Percentiles rank a stretch among this genome's conserved stretches.
These are phyloP conservation scores for Phytophthora sansomeana DNA, from an alignment of 352 stramenopile species.

Conservation along the genomic window DNA sequence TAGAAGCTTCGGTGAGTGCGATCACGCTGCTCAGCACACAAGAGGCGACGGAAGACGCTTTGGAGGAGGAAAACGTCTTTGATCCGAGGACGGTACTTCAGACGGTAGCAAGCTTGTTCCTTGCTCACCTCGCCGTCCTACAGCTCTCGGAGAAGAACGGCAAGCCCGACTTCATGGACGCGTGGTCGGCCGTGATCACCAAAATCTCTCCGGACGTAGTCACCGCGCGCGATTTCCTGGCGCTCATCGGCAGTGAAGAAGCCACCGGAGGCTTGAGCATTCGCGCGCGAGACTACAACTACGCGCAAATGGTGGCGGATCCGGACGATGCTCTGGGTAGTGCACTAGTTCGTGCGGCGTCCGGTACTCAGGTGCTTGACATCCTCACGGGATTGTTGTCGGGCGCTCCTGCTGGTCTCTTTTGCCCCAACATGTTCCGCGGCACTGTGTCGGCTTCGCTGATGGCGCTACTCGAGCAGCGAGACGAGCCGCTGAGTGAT, in stretches of 20 bases:
- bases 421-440: constrained; percentile 77
- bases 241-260: constrained; percentile 52
- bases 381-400: constrained; percentile 70
- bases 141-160: constrained; percentile 59
- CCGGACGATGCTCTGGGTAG: constrained; percentile 53
- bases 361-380: constrained; percentile 70
- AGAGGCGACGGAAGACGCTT: constrained; percentile 52
- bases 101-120: constrained; percentile 59
- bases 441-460: constrained; percentile 60
- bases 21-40: constrained; percentile 71
- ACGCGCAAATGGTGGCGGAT: constrained; percentile 65
- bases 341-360: constrained; percentile 54
- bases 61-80: constrained; percentile 49
- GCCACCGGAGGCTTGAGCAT: constrained; percentile 52
- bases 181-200: constrained; percentile 71
- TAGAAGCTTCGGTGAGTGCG: constrained; percentile 50
- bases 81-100: constrained; percentile 48
- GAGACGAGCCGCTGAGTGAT: constrained; percentile 37
- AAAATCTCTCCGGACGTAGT: constrained; percentile 73
- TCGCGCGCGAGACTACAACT: constrained; percentile 66
- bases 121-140: constrained; percentile 61
- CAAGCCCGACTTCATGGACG: constrained; percentile 76
- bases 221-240: constrained; percentile 64
- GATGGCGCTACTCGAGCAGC: constrained; percentile 53
- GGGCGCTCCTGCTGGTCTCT: constrained; percentile 55